Conservation (phyloP, 805 yeast genomes). For the Ogataea pini region DNA sequence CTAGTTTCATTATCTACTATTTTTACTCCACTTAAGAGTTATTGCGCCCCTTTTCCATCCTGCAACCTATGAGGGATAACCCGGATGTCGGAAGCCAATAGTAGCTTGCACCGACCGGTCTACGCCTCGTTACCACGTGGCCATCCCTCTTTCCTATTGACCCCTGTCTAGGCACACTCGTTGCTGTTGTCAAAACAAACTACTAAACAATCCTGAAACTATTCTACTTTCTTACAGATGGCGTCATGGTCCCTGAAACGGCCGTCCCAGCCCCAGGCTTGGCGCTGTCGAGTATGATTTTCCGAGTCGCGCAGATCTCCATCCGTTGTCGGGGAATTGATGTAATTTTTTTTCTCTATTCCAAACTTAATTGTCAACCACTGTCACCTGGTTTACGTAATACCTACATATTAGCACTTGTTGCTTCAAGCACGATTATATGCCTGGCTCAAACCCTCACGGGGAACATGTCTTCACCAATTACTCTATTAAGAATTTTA, state of each 20-base stretch:
- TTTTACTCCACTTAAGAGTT: too few species aligned
- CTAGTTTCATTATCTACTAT: too few species aligned
- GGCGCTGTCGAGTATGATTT: conserved; percentile 3
- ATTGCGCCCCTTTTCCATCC: neutral
- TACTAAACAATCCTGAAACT: neutral
- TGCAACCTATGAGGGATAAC: neutral
- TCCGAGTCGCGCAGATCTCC: conserved; percentile 4
- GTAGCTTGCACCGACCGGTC: neutral
- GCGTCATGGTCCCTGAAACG: conserved; percentile 9
- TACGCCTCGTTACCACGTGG: neutral
- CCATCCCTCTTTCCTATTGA: neutral
- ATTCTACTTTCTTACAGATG: neutral
- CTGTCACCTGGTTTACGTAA: neutral
- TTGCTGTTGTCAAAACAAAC: neutral
- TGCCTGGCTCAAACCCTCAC: too few species aligned
- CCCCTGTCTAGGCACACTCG: neutral
- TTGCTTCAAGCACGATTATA: too few species aligned
- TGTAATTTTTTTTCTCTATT: neutral
- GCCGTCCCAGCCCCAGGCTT: conserved; percentile 9
- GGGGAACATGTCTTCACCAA: too few species aligned
- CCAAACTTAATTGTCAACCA: neutral
- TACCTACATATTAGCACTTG: too few species aligned
- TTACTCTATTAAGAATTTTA: too few species aligned
- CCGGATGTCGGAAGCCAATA: neutral
- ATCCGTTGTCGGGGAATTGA: neutral